A percentile compares a stretch with the other conserved stretches of the same genome.
These are phyloP conservation scores for Prunus yedoensis DNA, from an alignment of 331 rosid species.

Conservation along the genomic window DNA sequence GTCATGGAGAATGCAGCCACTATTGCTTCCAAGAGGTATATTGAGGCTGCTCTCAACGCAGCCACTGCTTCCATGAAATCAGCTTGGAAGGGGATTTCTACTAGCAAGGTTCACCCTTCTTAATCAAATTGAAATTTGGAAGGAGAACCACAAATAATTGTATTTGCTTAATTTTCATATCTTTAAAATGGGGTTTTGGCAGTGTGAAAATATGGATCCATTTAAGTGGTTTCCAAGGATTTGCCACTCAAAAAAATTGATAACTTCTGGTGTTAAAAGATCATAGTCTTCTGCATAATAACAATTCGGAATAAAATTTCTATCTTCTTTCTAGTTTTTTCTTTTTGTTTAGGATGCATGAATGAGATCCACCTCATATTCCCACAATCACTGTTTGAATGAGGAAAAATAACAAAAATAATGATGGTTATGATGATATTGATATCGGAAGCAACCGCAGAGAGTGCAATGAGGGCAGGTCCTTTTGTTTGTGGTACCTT, in stretches of 20 bases:
- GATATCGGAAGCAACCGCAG: too few species aligned
- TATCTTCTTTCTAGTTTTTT: not conserved
- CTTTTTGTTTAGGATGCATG: not conserved
- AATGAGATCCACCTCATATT: not conserved
- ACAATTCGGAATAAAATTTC: not conserved
- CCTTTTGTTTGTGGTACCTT: not conserved
- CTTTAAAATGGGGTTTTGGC: not conserved
- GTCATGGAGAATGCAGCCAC: constrained; percentile 70
- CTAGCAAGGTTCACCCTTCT: constrained; percentile 84
- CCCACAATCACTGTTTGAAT: not conserved
- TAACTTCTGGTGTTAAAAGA: not conserved
- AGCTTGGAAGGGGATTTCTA: constrained; percentile 78
- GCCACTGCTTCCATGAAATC: constrained; percentile 92
- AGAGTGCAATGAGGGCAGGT: not conserved
- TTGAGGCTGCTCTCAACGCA: constrained; percentile 70
- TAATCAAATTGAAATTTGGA: constrained; percentile 1
- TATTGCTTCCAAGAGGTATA: constrained; percentile 66
- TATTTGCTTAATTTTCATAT: not conserved
- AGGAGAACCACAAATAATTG: not conserved
- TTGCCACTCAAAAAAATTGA: not conserved
- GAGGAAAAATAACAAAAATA: too few species aligned
- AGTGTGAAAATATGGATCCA: not conserved
- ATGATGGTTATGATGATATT: too few species aligned
- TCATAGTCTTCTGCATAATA: not conserved
- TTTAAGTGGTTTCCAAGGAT: not conserved